phyloP scores from a whole-genome alignment of 352 stramenopile species.

The Elongisporangium undulatum region DNA sequence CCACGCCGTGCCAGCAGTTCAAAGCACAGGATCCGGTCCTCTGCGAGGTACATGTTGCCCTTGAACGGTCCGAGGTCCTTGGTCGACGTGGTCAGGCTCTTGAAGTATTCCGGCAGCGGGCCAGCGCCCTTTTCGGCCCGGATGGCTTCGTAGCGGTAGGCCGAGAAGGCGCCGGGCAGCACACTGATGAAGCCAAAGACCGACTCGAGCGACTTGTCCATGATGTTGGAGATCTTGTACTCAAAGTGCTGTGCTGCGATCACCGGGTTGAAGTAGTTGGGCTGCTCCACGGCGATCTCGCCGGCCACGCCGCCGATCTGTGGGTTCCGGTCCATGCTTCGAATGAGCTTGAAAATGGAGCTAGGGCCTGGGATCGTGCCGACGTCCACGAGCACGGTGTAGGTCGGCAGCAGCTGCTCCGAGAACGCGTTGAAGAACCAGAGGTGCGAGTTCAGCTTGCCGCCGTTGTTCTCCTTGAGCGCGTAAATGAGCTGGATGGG shows the following conservation, averaged over 20 bases:
- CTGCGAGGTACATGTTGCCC: slow-evolving; percentile 67
- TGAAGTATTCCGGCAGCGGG: slow-evolving; percentile 43
- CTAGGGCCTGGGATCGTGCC: slow-evolving; percentile 32
- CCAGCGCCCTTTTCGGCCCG: slow-evolving; percentile 37
- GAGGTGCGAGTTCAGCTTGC: slow-evolving; percentile 48
- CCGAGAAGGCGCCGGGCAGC: slow-evolving; percentile 37
- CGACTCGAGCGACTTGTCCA: slow-evolving; percentile 50
- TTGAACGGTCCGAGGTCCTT: slow-evolving; percentile 48
- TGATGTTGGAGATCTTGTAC: slow-evolving; percentile 55
- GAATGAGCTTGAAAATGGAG: slow-evolving; percentile 38
- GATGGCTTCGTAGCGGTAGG: slow-evolving; percentile 54
- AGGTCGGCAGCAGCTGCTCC: slow-evolving; percentile 45
- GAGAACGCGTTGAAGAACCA: slow-evolving; percentile 61
- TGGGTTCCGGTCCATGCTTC: slow-evolving; percentile 41
- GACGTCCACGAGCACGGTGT: slow-evolving; percentile 46
- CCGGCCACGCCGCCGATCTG: slow-evolving; percentile 47
- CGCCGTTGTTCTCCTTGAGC: slow-evolving; percentile 45
- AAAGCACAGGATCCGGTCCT: slow-evolving; percentile 65
- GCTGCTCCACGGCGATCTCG: slow-evolving; percentile 35
- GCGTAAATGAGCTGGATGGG: slow-evolving; percentile 47
- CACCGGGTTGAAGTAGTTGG: slow-evolving; percentile 42
- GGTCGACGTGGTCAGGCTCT: slow-evolving; percentile 36
- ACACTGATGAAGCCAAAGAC: slow-evolving; percentile 50
- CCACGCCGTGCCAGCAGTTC: slow-evolving; percentile 42
- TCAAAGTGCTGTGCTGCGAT: slow-evolving; percentile 46